Conservation (phyloP, 169 alveolate species). For the Plasmodium vivax region DNA sequence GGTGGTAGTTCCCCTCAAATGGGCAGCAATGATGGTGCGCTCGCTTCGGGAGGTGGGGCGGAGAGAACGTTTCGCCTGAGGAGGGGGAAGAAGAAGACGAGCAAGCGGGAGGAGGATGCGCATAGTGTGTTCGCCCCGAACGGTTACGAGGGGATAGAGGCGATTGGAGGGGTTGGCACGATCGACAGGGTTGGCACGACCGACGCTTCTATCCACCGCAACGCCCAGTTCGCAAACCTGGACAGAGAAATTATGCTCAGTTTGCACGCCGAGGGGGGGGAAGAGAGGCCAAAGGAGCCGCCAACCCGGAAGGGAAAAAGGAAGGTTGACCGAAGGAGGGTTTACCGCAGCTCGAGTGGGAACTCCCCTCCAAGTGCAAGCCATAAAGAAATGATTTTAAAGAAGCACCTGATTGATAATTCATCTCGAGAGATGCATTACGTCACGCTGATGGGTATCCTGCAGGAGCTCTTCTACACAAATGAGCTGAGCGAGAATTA, state of each 20-base stretch:
- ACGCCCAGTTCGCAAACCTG: not conserved
- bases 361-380: not conserved
- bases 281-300: not conserved
- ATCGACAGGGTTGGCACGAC: not conserved
- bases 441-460: not conserved
- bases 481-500: conserved; percentile 23
- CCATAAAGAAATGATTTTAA: not conserved
- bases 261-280: not conserved
- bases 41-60: not conserved
- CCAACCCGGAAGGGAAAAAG: not conserved
- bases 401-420: conserved; percentile 4
- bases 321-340: not conserved
- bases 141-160: too few relatives aligned
- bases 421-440: conserved; percentile 29
- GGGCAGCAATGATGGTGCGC: not conserved
- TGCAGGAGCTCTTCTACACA: conserved; percentile 20
- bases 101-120: not conserved
- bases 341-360: not conserved
- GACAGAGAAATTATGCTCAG: conserved; percentile 27
- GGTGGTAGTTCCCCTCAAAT: not conserved
- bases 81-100: not conserved
- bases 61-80: not conserved
- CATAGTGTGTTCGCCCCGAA: not conserved
- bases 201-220: not conserved
- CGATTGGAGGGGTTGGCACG: not conserved